Base-by-base conservation (phyloP, 305 asterid species). In the Withania somnifera region DNA sequence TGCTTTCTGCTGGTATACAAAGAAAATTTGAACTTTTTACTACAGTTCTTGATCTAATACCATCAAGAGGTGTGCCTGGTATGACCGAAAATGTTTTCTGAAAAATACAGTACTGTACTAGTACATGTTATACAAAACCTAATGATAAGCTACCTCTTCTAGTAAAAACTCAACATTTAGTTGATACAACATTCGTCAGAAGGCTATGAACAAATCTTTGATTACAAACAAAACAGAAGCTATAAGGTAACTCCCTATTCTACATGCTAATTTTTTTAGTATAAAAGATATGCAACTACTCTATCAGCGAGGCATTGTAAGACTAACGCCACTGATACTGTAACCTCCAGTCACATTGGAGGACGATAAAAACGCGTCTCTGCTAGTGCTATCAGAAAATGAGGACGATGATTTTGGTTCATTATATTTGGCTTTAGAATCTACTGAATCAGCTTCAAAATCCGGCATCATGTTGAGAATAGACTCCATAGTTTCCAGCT, bases 401-500 rank as follows among this genome's bases (percentile, higher is more conserved):
- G 91, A 86, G 19, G 88, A 83, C 3, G 90, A 81, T 47, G 81
- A 83, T 0, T 63, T 80, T 2, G 93, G 83, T 82, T 81, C 83
- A 8, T 73, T 52, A n/a, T 28, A 78, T 69, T 73, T 84, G 60
- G 82, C 81, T 80, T 84, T 83, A 1, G 88, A 83, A 26, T 87
- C 89, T 3, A 71, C 82, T 14, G 82, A 67, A 67, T 85, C 61
- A 1, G 34, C 6, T 26, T 86, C 89, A 51, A 87, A 61, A 81
- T 86, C 87, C 9, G 93, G 91, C 83, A 91, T 88, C 87, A 84
- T 58, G 40, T 51, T 51, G 80, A 76, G 11, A n/a, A 76, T 76
- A 15, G 84, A 66, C 24, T 90, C 83, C 40, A 93, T 91, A 71
- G 89, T 84, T 84, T 95, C 97, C 2, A 95, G 88, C 87, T 93